Percentiles rank a stretch among this genome's conserved stretches.
phyloP scores from a whole-genome alignment of 2,329 filamentous ascomycete species.

The Blastomyces percursus region DNA sequence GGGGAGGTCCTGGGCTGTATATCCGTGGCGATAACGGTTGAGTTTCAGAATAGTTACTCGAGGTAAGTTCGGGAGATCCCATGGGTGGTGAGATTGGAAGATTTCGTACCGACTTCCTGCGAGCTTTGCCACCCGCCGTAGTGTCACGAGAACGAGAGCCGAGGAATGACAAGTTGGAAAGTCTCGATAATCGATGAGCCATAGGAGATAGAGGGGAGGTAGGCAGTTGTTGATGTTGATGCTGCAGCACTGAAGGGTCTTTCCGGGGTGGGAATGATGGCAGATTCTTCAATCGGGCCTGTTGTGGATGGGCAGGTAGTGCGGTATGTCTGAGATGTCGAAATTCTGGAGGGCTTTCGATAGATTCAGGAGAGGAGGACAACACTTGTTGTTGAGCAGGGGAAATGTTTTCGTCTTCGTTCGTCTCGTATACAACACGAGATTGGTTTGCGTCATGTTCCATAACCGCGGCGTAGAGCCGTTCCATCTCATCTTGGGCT shows the following conservation, averaged over 20 bases:
- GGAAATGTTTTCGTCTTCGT: slow-evolving; percentile 11
- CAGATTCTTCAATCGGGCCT: slow-evolving; percentile 8
- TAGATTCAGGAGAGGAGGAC: slow-evolving; percentile 23
- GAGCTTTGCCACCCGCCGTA: slow-evolving; percentile 33
- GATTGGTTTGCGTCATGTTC: slow-evolving; percentile 59
- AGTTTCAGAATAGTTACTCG: slow-evolving; percentile 37
- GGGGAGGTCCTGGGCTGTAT: slow-evolving; percentile 46
- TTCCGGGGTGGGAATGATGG: slow-evolving; percentile 10
- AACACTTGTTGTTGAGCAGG: slow-evolving; percentile 18
- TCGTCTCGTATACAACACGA: slow-evolving; percentile 16
- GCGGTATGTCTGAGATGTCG: slow-evolving; percentile 19
- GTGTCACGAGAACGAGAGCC: slow-evolving; percentile 31
- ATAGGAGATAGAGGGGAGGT: slow-evolving; percentile 26
- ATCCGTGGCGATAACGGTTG: slow-evolving; percentile 47
- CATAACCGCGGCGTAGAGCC: slow-evolving; percentile 85
- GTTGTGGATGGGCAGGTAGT: slow-evolving; percentile 9
- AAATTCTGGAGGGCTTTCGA: slow-evolving; percentile 23
- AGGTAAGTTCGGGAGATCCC: slow-evolving; percentile 34
- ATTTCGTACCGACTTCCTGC: slow-evolving; percentile 40
- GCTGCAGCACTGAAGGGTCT: slow-evolving; percentile 7
- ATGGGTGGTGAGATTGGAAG: slow-evolving; percentile 49
- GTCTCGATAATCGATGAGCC: slow-evolving; percentile 29
- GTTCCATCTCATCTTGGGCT: slow-evolving; percentile 73
- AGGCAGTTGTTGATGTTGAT: slow-evolving; percentile 15
- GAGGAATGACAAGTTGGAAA: slow-evolving; percentile 33